Evolutionary conservation across 2,329 filamentous ascomycete genomes (phyloP), one percentile per base, ranked within the genome.

Genomic region (Arthroderma sp.): DNA sequence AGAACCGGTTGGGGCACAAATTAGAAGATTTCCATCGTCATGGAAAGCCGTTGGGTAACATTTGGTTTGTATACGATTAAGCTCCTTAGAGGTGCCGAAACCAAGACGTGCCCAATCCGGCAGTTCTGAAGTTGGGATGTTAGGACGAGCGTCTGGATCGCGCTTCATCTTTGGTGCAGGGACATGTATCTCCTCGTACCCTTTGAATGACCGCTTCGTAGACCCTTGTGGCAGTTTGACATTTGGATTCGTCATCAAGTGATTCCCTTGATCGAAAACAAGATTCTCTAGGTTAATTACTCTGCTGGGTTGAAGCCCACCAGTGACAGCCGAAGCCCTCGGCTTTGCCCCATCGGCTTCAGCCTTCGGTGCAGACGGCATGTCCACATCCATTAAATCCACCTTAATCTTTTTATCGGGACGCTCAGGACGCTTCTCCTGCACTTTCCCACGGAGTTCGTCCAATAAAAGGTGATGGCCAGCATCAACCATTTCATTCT

Each of bases 171-270:
- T 94, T 1, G 93, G 93, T 4, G 86, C 78, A 5, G 91, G 91
- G 3, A 98, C 88, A 60, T 98, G 91, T 47, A 96, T 95, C 60
- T 98, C 91, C 64, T 98, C 91, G 54, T 96, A 98, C 31, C 91
- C 91, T 64, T 98, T 98, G 68, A 95, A 95, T 0, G 85, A 86
- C 40, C 87, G 78, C 64, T 96, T 95, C 0, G 85, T 95, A 2
- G 91, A 94, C 7, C 91, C 91, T 60, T 94, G 86, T 0, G 91
- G 91, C 15, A 98, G 73, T 50, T 84, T 83, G 39, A 98, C 91
- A 59, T 87, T 95, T 5, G 87, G 84, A 56, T 98, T 98, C n/a
- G 91, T 96, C 89, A 96, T 98, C 37, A 98, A 74, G 69, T 98
- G 91, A 57, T 96, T 98, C 43, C 91, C 91, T 65, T 96, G 89